Percentiles rank a stretch among this genome's conserved stretches.
Evolutionary conservation across 208 protist genomes (phyloP).

Genomic region (Trypanosoma vivax): DNA sequence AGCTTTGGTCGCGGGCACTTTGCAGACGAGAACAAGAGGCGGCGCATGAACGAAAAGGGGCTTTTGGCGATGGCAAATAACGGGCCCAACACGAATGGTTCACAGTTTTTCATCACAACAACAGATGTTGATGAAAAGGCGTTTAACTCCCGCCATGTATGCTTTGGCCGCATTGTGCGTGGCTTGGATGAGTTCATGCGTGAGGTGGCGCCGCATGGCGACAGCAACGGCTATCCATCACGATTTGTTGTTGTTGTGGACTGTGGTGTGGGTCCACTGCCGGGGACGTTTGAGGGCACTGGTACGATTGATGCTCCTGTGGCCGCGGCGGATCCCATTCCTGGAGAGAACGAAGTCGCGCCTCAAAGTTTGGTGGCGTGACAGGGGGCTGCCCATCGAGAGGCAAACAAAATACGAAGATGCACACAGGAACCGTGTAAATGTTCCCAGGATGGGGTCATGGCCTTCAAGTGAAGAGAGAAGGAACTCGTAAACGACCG

Average conservation of each 20-base stretch:
- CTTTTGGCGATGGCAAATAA: conserved; percentile 90
- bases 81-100: conserved; percentile 89
- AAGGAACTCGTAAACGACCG: no score
- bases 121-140: conserved; percentile 34
- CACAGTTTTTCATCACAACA: conserved; percentile 93
- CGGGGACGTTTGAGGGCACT: conserved; percentile 2
- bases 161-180: conserved; percentile 48
- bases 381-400: no score
- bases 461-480: no score
- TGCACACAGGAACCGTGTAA: no score
- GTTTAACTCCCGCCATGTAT: conserved; percentile 64
- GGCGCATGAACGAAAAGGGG: conserved; percentile 79
- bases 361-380: no score
- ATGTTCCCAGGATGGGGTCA: no score
- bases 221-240: conserved; percentile 56
- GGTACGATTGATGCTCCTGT: neutral
- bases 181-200: conserved; percentile 53
- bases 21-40: conserved; percentile 90
- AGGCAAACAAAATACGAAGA: no score
- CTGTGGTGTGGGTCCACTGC: conserved; percentile 50
- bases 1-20: conserved; percentile 85
- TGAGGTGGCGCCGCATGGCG: conserved; percentile 55
- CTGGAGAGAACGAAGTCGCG: no score
- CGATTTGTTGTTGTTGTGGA: conserved; percentile 69
- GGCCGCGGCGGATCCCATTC: no score